Evolutionary conservation across 768 basidiomycete genomes (phyloP).

Genomic region (Termitomyces sp.): DNA sequence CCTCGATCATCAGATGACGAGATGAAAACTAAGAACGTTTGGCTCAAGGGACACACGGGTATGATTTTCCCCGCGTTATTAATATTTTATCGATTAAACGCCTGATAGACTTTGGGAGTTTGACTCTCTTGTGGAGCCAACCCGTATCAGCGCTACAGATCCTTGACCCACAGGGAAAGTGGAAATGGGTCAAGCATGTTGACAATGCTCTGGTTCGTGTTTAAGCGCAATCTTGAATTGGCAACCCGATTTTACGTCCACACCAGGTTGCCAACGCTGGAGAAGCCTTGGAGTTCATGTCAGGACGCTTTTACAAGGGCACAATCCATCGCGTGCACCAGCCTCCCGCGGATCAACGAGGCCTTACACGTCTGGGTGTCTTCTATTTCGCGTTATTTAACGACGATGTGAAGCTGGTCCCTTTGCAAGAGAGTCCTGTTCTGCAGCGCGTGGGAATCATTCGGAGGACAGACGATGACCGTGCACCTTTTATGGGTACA

Average conservation of each 20-base stretch:
- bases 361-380: conserved; percentile 35
- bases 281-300: conserved; percentile 42
- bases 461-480: conserved; percentile 24
- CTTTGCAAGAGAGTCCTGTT: conserved; percentile 35
- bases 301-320: conserved; percentile 40
- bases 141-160: conserved; percentile 44
- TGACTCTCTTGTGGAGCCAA: conserved; percentile 44
- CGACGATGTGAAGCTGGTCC: conserved; percentile 35
- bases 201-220: conserved; percentile 36
- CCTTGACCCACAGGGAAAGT: conserved; percentile 31
- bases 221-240: no score
- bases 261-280: conserved; percentile 38
- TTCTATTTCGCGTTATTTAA: conserved; percentile 41
- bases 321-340: conserved; percentile 46
- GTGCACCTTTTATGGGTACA: conserved; percentile 34
- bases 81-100: background rate
- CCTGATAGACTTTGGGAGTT: conserved; percentile 32
- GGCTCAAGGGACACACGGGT: conserved; percentile 49
- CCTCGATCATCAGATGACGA: conserved; percentile 40
- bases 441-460: conserved; percentile 30
- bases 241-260: background rate
- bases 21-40: conserved; percentile 35
- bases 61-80: background rate
- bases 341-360: conserved; percentile 40
- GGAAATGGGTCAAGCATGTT: conserved; percentile 45